phyloP scores from a whole-genome alignment of 345 rosid species.

The Adansonia digitata region DNA sequence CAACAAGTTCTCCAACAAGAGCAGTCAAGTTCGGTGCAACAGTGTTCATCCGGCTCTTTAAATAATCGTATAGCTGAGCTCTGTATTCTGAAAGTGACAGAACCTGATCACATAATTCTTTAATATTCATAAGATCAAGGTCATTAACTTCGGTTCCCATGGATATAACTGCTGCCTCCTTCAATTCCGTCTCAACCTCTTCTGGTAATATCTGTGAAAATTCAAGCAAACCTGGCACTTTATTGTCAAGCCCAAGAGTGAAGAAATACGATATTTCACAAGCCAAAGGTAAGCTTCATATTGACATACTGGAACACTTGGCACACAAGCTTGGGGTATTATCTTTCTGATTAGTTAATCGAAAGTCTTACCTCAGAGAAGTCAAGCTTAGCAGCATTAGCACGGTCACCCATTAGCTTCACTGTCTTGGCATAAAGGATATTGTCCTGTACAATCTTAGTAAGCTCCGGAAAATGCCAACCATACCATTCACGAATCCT shows the following conservation, averaged over 20 bases:
- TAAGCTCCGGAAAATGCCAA: conserved; percentile 98
- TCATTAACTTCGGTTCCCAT: conserved; percentile 46
- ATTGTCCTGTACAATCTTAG: conserved; percentile 76
- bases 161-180: conserved; percentile 82
- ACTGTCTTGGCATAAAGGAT: conserved; percentile 78
- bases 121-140: conserved; percentile 52
- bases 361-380: conserved; percentile 62
- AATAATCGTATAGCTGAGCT: conserved; percentile 80
- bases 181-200: conserved; percentile 66
- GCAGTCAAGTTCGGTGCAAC: conserved; percentile 94
- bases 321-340: neutral
- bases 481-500: conserved; percentile 95
- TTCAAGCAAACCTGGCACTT: neutral
- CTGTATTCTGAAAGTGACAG: conserved; percentile 80
- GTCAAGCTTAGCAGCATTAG: conserved; percentile 75
- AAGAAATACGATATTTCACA: neutral
- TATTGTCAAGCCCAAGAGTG: no score
- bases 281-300: neutral
- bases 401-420: conserved; percentile 77
- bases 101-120: conserved; percentile 62
- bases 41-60: conserved; percentile 81
- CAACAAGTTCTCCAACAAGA: conserved; percentile 94
- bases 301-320: neutral
- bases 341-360: neutral
- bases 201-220: conserved; percentile 52